Conservation (phyloP, 768 basidiomycete genomes). For the Mycena vulgaris region DNA sequence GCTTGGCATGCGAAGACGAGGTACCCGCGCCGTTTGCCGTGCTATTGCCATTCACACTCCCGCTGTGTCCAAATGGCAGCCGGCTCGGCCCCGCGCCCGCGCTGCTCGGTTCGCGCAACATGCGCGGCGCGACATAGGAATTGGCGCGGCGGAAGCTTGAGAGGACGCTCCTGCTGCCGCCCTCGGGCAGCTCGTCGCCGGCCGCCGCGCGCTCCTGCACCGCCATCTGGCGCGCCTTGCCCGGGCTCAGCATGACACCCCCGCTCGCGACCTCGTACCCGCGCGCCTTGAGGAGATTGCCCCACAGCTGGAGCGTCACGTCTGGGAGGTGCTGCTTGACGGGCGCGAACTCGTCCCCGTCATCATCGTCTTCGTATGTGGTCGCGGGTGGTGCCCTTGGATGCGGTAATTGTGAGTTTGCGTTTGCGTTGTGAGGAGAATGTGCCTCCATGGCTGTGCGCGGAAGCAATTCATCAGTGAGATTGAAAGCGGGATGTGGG, state of each 20-base stretch:
- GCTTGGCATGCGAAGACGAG: background rate
- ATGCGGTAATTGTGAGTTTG: background rate
- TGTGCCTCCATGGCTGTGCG: slow-evolving; percentile 44
- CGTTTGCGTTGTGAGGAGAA: background rate
- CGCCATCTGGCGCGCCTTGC: slow-evolving; percentile 54
- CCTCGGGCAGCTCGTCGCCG: slow-evolving; percentile 28
- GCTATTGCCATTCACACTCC: background rate
- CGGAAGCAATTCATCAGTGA: background rate
- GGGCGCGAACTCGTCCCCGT: slow-evolving; percentile 57
- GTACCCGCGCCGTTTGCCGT: slow-evolving; percentile 21
- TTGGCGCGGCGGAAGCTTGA: slow-evolving; percentile 74
- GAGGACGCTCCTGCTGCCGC: slow-evolving; percentile 58
- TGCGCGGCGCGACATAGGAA: slow-evolving; percentile 59
- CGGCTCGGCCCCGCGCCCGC: slow-evolving; percentile 37
- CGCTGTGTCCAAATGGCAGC: slow-evolving; percentile 21
- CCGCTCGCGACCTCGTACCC: slow-evolving; percentile 76
- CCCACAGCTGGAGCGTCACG: slow-evolving; percentile 80
- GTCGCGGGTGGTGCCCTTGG: background rate
- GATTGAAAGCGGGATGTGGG: no score
- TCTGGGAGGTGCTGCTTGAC: slow-evolving; percentile 73
- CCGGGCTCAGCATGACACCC: slow-evolving; percentile 74
- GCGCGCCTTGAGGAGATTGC: slow-evolving; percentile 74
- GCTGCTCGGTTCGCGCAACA: background rate
- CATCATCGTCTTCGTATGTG: slow-evolving; percentile 11
- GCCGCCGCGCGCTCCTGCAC: background rate